phyloP scores from a whole-genome alignment of 306 rosid genomes.

The Vicia sativa region DNA sequence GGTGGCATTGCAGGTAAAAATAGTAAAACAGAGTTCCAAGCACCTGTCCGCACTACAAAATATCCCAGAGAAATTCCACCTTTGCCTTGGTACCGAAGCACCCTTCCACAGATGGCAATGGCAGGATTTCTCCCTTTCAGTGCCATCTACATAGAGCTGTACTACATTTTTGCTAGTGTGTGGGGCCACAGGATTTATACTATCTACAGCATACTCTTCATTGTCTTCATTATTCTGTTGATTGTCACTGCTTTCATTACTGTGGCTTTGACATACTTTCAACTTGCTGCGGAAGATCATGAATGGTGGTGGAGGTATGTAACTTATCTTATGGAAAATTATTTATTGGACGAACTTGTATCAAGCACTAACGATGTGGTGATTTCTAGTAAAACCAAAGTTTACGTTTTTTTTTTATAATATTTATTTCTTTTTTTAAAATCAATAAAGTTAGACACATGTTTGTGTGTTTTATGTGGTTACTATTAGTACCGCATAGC shows the following conservation, averaged over 20 bases:
- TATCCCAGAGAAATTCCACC: slow-evolving; percentile 93
- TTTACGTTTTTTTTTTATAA: background rate
- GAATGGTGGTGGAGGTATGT: slow-evolving; percentile 99
- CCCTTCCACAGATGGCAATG: slow-evolving; percentile 98
- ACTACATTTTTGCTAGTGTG: slow-evolving; percentile 96
- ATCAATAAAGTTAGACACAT: background rate
- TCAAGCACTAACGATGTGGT: background rate
- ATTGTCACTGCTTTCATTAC: slow-evolving; percentile 98
- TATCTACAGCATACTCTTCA: slow-evolving; percentile 92
- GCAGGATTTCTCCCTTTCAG: slow-evolving; percentile 98
- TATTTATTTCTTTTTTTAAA: background rate
- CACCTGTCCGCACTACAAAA: slow-evolving; percentile 93
- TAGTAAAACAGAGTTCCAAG: slow-evolving; percentile 88
- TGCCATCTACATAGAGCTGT: slow-evolving; percentile 94
- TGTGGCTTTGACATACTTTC: slow-evolving; percentile 97
- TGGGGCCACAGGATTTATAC: slow-evolving; percentile 99
- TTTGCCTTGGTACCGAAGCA: slow-evolving; percentile 88
- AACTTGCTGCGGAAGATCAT: slow-evolving; percentile 99
- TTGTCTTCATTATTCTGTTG: slow-evolving; percentile 90
- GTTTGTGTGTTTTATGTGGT: background rate
- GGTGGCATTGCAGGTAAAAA: slow-evolving; percentile 98
- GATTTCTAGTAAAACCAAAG: background rate
- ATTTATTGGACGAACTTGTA: background rate
- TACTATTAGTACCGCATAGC: background rate
- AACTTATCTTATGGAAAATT: slow-evolving; percentile 7